Evolutionary conservation across 208 protist species (phyloP), one percentile per base, ranked within the genome.

Genomic region (Trypanosomatidae sp.): DNA sequence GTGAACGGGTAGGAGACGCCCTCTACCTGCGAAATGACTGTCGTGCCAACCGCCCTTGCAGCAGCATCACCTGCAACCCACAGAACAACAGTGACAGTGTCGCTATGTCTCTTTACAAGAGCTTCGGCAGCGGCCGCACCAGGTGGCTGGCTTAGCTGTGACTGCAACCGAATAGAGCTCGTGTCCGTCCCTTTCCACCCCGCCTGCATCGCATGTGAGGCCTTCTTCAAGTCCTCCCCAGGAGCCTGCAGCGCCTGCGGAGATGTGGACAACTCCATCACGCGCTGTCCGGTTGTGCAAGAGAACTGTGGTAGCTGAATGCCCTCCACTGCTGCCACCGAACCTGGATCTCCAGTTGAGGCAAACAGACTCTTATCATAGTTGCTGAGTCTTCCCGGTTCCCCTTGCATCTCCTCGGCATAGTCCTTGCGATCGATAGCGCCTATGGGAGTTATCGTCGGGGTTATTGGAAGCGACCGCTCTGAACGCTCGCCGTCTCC

Each of bases 11-110:
- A 10, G 8, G 9, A 10, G 7, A 28, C 19, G 22, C 39, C 39
- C 33, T 17, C 22, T 9, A 15, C 41, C 4, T 30, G 64, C 44
- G 6, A 43, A 3, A 30, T n/a, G 10, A 55, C 46, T 28, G 44
- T 53, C 25, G 12, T n/a, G 28, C 33, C 44, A 8, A 22, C 41
- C 25, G 6, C 44, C n/a, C n/a, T 5, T 68, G 39, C 28, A 19
- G 64, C 46, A 28, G 19, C 64, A 36, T 55, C 64, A 36, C 5
- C 46, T 1, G 68, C 67, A 12, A 73, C 43, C 74, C 74, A 79
- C 62, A 79, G 36, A 6, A 79, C 62, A 19, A 79, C 74, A 17
- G 68, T 70, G 15, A 79, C 74, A 3, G 74, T 73, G 3, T 59
- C 28, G 0, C 47, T 64, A 13, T n/a, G 15, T 9, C 30, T 22